These are phyloP conservation scores for Amylocarpus encephaloides DNA, from an alignment of 2,329 filamentous ascomycete genomes.

Conservation along the genomic window DNA sequence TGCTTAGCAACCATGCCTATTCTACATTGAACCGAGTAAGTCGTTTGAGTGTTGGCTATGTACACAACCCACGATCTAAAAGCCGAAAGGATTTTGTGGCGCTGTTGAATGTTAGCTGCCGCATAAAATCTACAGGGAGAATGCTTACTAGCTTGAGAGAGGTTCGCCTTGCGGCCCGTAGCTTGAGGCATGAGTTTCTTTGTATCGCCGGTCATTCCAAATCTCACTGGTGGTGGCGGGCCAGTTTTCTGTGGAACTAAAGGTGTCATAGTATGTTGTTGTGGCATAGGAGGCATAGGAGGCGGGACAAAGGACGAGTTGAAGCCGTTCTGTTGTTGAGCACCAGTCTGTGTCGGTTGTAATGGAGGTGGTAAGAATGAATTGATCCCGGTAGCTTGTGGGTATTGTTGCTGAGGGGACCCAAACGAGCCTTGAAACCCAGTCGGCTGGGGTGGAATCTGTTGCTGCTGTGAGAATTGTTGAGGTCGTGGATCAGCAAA, in stretches of 20 bases:
- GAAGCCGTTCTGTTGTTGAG: slow-evolving; percentile 44
- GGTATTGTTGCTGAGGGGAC: slow-evolving; percentile 32
- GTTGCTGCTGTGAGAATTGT: slow-evolving; percentile 36
- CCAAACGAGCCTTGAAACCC: slow-evolving; percentile 42
- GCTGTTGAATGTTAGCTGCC: slow-evolving; percentile 38
- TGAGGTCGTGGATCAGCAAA: slow-evolving; percentile 51
- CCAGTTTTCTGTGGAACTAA: slow-evolving; percentile 75
- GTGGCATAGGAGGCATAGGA: slow-evolving; percentile 46
- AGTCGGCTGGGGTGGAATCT: slow-evolving; percentile 43
- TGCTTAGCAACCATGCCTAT: slow-evolving; percentile 24
- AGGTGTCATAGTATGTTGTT: slow-evolving; percentile 52
- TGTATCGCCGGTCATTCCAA: slow-evolving; percentile 66
- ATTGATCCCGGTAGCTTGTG: slow-evolving; percentile 43
- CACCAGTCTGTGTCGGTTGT: slow-evolving; percentile 53
- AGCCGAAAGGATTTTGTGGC: slow-evolving; percentile 65
- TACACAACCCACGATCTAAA: slow-evolving; percentile 38
- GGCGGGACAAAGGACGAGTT: slow-evolving; percentile 38
- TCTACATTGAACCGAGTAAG: slow-evolving; percentile 23
- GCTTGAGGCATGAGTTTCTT: slow-evolving; percentile 80
- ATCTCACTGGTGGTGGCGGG: slow-evolving; percentile 80
- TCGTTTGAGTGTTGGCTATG: slow-evolving; percentile 18
- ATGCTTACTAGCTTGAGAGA: slow-evolving; percentile 91
- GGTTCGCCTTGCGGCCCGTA: slow-evolving; percentile 83
- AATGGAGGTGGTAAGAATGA: slow-evolving; percentile 52
- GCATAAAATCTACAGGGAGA: slow-evolving; percentile 3